phyloP scores from a whole-genome alignment of 805 yeast genomes.

The Candida sanyiensis region DNA sequence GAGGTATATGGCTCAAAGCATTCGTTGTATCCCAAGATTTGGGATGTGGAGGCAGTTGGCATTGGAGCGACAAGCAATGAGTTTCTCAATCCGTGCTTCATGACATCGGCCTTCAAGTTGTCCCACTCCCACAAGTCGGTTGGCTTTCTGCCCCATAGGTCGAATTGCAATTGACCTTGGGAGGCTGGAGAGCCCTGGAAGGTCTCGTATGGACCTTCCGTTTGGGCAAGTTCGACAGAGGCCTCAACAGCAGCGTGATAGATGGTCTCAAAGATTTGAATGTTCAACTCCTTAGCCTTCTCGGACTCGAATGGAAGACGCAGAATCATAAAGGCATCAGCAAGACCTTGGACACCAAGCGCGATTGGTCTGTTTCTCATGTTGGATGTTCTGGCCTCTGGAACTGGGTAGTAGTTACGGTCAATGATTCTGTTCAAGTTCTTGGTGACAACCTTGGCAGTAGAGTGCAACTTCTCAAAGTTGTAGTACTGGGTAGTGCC shows the following conservation, averaged over 20 bases:
- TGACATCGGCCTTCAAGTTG: conserved; percentile 51
- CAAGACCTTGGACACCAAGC: conserved; percentile 97
- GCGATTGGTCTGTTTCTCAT: conserved; percentile 88
- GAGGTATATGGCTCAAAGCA: conserved; percentile 96
- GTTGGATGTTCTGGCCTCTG: conserved; percentile 70
- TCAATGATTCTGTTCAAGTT: conserved; percentile 84
- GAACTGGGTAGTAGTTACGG: conserved; percentile 78
- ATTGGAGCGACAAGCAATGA: conserved; percentile 88
- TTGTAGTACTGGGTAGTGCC: conserved; percentile 49
- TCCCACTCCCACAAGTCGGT: conserved; percentile 88
- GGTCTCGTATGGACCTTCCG: conserved; percentile 63
- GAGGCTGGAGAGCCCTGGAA: conserved; percentile 89
- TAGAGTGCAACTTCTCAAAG: conserved; percentile 67
- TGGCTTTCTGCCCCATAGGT: conserved; percentile 78
- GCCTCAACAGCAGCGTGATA: conserved; percentile 91
- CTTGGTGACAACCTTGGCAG: conserved; percentile 69
- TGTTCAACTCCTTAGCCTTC: conserved; percentile 70
- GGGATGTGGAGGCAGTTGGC: conserved; percentile 99
- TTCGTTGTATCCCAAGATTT: conserved; percentile 87
- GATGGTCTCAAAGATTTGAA: conserved; percentile 89
- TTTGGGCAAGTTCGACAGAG: conserved; percentile 72
- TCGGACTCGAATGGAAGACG: conserved; percentile 82
- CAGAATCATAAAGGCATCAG: conserved; percentile 77
- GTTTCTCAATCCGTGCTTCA: conserved; percentile 70
- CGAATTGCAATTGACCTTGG: conserved; percentile 77